These are phyloP conservation scores for Sphaerulina musiva DNA, from an alignment of 2,329 filamentous ascomycete species.

Conservation along the genomic window DNA sequence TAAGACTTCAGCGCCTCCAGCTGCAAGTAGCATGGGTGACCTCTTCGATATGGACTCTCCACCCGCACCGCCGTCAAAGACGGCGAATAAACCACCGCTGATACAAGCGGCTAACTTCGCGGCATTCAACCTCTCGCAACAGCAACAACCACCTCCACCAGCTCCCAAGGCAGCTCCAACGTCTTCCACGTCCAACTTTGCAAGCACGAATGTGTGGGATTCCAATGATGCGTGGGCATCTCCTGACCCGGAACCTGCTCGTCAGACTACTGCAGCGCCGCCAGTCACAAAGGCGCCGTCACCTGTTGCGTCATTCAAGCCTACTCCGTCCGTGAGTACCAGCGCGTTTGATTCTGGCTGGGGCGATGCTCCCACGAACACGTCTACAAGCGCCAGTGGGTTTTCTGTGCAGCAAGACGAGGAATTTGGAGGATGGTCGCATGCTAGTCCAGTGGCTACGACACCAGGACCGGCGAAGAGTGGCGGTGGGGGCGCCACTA, in stretches of 20 bases:
- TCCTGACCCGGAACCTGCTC: constrained; percentile 44
- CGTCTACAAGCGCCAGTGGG: constrained; percentile 21
- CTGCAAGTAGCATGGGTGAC: constrained; percentile 59
- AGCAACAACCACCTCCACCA: constrained; percentile 38
- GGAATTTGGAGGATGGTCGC: constrained; percentile 93
- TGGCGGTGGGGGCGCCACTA: constrained; percentile 46
- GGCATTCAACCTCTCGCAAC: constrained; percentile 71
- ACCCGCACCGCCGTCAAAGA: constrained; percentile 35
- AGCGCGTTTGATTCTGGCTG: constrained; percentile 46
- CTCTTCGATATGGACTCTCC: constrained; percentile 63
- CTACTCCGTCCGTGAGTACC: constrained; percentile 19
- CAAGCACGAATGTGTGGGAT: constrained; percentile 63
- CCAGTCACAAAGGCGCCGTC: constrained; percentile 27
- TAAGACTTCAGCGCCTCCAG: constrained; percentile 37
- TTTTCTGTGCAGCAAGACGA: constrained; percentile 72
- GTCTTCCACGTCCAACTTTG: constrained; percentile 10
- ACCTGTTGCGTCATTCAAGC: constrained; percentile 36
- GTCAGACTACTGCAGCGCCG: constrained; percentile 32
- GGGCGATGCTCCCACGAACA: constrained; percentile 47
- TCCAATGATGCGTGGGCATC: constrained; percentile 74
- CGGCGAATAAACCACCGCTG: constrained; percentile 31
- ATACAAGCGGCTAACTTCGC: constrained; percentile 29
- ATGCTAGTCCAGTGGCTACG: constrained; percentile 48
- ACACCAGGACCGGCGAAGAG: constrained; percentile 44
- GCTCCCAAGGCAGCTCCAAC: constrained; percentile 31